Conservation (phyloP, 306 rosid genomes). For the Cicer chorassanicum region DNA sequence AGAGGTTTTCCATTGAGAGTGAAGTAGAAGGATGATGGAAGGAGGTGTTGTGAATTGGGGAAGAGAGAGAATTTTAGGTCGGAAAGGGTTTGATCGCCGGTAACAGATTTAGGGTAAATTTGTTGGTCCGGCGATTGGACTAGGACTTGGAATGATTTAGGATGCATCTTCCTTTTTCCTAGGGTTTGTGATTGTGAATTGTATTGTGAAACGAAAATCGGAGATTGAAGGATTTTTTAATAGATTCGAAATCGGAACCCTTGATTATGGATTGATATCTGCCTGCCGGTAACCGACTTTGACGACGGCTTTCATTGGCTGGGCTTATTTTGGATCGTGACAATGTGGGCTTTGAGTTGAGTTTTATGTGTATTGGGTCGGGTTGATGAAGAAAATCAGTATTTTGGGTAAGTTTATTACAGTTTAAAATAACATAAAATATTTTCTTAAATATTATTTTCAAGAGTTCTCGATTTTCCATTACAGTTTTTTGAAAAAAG, state of each 20-base stretch:
- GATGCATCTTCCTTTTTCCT: conserved; percentile 46
- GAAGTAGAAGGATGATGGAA: conserved; percentile 61
- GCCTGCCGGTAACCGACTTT: not conserved
- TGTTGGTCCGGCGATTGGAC: conserved; percentile 64
- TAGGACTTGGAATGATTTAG: conserved; percentile 59
- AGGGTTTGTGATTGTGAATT: conserved; percentile 13
- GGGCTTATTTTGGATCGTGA: not conserved
- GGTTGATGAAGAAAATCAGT: no score
- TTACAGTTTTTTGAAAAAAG: no score
- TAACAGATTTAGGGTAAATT: conserved; percentile 51
- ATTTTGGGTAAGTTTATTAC: no score
- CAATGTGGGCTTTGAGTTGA: no score
- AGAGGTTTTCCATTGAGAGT: conserved; percentile 73
- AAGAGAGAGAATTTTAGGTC: conserved; percentile 66
- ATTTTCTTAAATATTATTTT: no score
- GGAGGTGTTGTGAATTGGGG: conserved; percentile 40
- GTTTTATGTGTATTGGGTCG: no score
- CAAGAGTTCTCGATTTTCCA: no score
- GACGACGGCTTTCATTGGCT: not conserved
- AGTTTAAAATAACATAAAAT: no score
- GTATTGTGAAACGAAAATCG: not conserved
- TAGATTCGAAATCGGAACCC: not conserved
- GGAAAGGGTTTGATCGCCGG: conserved; percentile 54
- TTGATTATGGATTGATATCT: not conserved
- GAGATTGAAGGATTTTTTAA: not conserved